phyloP scores from a whole-genome alignment of 202 grass and related monocot genomes.

The Bolboschoenoplectus hybrid region DNA sequence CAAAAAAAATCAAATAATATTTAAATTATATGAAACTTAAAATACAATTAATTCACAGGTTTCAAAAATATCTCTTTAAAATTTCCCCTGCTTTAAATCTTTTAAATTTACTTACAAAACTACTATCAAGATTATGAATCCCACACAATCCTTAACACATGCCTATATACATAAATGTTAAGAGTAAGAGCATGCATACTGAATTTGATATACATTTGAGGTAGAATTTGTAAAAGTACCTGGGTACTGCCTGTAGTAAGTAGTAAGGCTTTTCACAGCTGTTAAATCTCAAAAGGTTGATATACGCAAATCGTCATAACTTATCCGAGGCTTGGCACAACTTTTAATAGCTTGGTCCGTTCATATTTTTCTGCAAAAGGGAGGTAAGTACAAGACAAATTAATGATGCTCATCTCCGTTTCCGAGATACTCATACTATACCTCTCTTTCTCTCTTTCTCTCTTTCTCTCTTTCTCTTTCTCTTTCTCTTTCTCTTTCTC shows the following conservation, averaged over 20 bases:
- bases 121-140: no score
- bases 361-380: constrained; percentile 40
- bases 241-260: not conserved
- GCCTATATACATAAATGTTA: no score
- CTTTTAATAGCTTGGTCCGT: constrained; percentile 33
- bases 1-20: no score
- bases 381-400: constrained; percentile 37
- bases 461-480: not conserved
- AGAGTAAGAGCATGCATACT: no score
- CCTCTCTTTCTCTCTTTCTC: no score
- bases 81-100: no score
- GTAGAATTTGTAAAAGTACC: not conserved
- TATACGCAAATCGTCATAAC: constrained; percentile 22
- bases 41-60: no score
- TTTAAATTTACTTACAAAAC: no score
- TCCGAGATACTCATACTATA: not conserved
- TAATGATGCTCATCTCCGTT: constrained; percentile 40
- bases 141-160: no score
- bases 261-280: not conserved
- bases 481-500: not conserved
- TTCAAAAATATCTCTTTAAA: no score
- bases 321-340: constrained; percentile 14
- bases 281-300: constrained; percentile 3
- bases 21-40: no score
- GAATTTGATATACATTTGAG: no score